These are phyloP conservation scores for Penicillium sp. DNA, from an alignment of 2,329 filamentous ascomycete genomes.

Conservation along the genomic window DNA sequence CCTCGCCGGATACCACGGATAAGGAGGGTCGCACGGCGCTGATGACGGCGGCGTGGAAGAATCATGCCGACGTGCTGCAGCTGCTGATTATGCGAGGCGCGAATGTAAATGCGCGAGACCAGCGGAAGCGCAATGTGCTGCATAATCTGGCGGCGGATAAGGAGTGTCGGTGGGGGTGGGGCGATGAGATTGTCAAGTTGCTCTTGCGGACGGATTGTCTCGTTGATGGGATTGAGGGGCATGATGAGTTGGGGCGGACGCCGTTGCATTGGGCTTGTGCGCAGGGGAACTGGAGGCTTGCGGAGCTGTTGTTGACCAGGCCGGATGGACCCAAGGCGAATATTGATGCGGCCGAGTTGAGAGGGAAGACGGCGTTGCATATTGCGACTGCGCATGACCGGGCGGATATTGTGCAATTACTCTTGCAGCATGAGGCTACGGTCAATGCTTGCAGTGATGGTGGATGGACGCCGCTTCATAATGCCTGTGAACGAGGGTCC, in stretches of 20 bases:
- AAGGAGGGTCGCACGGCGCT: slow-evolving; percentile 49
- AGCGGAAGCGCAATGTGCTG: slow-evolving; percentile 35
- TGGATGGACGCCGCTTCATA: slow-evolving; percentile 57
- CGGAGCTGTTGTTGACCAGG: slow-evolving; percentile 49
- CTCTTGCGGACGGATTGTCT: slow-evolving; percentile 43
- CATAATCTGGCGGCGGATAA: slow-evolving; percentile 51
- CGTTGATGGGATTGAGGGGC: slow-evolving; percentile 43
- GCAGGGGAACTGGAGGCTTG: slow-evolving; percentile 56
- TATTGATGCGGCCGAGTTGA: slow-evolving; percentile 46
- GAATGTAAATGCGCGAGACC: slow-evolving; percentile 39
- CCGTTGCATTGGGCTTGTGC: slow-evolving; percentile 62
- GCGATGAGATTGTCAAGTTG: slow-evolving; percentile 46
- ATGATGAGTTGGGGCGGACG: slow-evolving; percentile 53
- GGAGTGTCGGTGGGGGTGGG: slow-evolving; percentile 48
- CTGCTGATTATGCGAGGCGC: slow-evolving; percentile 41
- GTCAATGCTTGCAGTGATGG: slow-evolving; percentile 53
- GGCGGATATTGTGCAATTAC: slow-evolving; percentile 39
- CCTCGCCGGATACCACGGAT: slow-evolving; percentile 41
- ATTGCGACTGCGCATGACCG: slow-evolving; percentile 51
- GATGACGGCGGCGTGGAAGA: slow-evolving; percentile 49
- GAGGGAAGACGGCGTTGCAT: slow-evolving; percentile 52
- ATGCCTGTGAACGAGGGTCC: slow-evolving; percentile 55
- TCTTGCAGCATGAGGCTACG: slow-evolving; percentile 49
- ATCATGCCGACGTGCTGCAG: slow-evolving; percentile 43
- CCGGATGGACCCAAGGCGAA: slow-evolving; percentile 39